Evolutionary conservation across 805 yeast species (phyloP), one percentile per base, ranked within the genome.

Genomic region (Cyberlindnera mississippiensis): DNA sequence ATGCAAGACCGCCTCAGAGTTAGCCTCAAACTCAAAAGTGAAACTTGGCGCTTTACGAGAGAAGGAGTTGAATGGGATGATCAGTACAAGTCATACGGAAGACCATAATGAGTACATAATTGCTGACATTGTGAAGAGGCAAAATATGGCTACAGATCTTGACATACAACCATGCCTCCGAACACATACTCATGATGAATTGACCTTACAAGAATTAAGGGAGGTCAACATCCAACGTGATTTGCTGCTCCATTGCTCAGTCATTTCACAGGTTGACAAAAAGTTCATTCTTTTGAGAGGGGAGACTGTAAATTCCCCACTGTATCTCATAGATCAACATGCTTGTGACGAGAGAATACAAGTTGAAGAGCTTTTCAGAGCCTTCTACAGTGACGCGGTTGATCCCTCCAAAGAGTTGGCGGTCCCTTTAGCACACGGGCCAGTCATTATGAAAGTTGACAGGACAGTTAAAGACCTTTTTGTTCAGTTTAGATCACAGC

Each of bases 281-380:
- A 84, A 82, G 55, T 85, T 85, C 53, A 76, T 88, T 8, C 62
- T 87, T 4, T 58, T 74, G 2, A 65, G 59, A 18, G 30, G 56
- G 0, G 28, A 31, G 4, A 14, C 16, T 1, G 15, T 13, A 4
- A 14, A 38, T 1, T 34, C 37, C 2, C n/a, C 53, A 0, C 50
- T 76, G 13, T 58, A 76, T 16, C 61, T 76, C 1, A 52, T 84
- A 5, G 96, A 88, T 56, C 96, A 87, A 53, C 96, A 88, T 65
- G 96, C 96, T 0, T 77, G 82, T 40, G 95, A 85, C 61, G 96
- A 88, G 56, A 61, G 96, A 41, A 67, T 85, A 0, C 67, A 68
- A 35, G 72, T 83, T 2, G 96, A 88, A 51, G 38, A 45, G 1
- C 52, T 72, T 11, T 61, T 76, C n/a, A 48, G 56, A 27, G 67